Evolutionary conservation across 2,329 filamentous ascomycete genomes (phyloP).

Genomic region (Epichloe coenophiala): DNA sequence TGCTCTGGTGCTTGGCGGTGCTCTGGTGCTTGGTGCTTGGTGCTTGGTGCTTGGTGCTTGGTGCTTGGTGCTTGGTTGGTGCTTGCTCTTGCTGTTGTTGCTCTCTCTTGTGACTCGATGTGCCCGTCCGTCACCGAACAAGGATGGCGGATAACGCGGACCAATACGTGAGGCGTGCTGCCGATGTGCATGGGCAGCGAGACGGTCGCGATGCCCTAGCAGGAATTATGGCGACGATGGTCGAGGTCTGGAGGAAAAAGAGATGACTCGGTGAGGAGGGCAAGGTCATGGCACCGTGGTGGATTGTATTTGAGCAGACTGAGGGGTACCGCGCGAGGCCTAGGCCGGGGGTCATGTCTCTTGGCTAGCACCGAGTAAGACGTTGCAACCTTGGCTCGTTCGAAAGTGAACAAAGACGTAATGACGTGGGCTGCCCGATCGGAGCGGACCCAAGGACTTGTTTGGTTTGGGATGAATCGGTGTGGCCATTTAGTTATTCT

Average conservation of each 20-base stretch:
- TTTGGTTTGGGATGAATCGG: neutral
- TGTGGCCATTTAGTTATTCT: neutral
- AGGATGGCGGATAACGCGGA: slow-evolving; percentile 12
- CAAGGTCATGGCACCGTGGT: slow-evolving; percentile 23
- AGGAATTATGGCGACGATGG: slow-evolving; percentile 15
- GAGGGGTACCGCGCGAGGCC: slow-evolving; percentile 20
- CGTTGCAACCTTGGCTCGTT: slow-evolving; percentile 7
- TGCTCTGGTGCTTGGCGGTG: too few relatives aligned
- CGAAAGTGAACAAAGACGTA: slow-evolving; percentile 2
- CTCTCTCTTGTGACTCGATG: slow-evolving; percentile 1
- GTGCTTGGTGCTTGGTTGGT: neutral
- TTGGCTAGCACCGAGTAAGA: slow-evolving; percentile 8
- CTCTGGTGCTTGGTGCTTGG: neutral
- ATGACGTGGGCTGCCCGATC: slow-evolving; percentile 10
- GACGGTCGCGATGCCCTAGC: slow-evolving; percentile 2
- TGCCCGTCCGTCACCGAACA: slow-evolving; percentile 5
- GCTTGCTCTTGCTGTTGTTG: neutral
- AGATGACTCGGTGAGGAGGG: slow-evolving; percentile 27
- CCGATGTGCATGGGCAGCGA: slow-evolving; percentile 10
- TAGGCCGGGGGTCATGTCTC: neutral
- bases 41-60: too few relatives aligned
- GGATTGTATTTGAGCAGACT: slow-evolving; percentile 28
- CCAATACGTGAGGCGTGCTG: slow-evolving; percentile 11
- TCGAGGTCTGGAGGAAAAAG: slow-evolving; percentile 23
- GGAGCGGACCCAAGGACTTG: slow-evolving; percentile 3